These are phyloP conservation scores for Neofusicoccum laricinum DNA, from an alignment of 2,329 filamentous ascomycete genomes.

Conservation along the genomic window DNA sequence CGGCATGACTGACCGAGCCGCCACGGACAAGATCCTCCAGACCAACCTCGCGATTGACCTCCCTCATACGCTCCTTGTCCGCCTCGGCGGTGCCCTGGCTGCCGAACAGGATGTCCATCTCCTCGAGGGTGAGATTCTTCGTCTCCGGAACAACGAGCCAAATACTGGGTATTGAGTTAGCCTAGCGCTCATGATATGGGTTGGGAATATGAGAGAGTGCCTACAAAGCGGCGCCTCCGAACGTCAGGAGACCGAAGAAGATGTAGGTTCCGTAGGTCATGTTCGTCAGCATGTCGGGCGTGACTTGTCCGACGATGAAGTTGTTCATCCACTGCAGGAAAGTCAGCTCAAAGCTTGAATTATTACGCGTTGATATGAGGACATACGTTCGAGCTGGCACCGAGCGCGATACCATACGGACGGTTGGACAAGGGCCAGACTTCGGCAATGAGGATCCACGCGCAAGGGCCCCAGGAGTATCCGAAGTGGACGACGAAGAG, in stretches of 20 bases:
- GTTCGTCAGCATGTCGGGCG: constrained; percentile 62
- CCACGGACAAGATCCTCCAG: constrained; percentile 40
- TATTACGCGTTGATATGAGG: constrained; percentile 51
- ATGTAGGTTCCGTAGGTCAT: constrained; percentile 72
- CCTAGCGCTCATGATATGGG: neutral
- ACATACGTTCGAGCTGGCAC: constrained; percentile 47
- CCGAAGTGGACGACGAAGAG: constrained; percentile 73
- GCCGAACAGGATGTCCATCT: constrained; percentile 66
- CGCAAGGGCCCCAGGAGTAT: constrained; percentile 71
- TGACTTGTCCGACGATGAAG: constrained; percentile 65
- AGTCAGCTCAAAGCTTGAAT: too few relatives aligned
- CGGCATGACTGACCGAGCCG: neutral
- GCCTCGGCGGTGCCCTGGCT: constrained; percentile 64
- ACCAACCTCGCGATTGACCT: constrained; percentile 69
- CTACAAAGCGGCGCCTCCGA: constrained; percentile 54
- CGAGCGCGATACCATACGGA: constrained; percentile 68
- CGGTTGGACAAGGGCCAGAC: constrained; percentile 70
- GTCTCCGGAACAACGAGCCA: constrained; percentile 54
- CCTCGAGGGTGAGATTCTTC: constrained; percentile 51
- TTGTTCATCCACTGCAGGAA: constrained; percentile 35
- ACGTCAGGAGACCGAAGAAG: constrained; percentile 65
- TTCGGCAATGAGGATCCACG: constrained; percentile 73
- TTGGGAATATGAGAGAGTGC: neutral
- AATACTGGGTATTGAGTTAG: constrained; percentile 26
- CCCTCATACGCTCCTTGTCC: constrained; percentile 68